These are phyloP conservation scores for Rhizopogon salebrosus DNA, from an alignment of 768 basidiomycete genomes.

Conservation along the genomic window DNA sequence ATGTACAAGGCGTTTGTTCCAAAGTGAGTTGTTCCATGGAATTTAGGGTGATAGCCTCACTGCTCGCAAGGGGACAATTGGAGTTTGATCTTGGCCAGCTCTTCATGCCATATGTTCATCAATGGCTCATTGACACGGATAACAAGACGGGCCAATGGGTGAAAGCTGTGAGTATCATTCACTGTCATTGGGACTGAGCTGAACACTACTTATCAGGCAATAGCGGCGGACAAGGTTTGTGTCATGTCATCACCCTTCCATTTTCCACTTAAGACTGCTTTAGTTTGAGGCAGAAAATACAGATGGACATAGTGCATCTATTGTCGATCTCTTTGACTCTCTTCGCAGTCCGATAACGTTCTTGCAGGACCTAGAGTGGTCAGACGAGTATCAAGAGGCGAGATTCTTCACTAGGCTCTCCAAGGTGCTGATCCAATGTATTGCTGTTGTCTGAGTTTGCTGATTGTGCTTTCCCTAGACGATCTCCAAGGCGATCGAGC, in stretches of 20 bases:
- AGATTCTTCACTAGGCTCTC: slow-evolving; percentile 85
- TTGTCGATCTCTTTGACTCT: slow-evolving; percentile 94
- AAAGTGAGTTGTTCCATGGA: slow-evolving; percentile 43
- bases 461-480: slow-evolving; percentile 45
- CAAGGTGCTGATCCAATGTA: slow-evolving; percentile 47
- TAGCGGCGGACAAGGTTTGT: slow-evolving; percentile 74
- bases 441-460: background rate
- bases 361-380: slow-evolving; percentile 87
- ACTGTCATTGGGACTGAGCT: slow-evolving; percentile 1
- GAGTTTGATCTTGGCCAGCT: slow-evolving; percentile 68
- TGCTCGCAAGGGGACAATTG: slow-evolving; percentile 40
- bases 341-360: slow-evolving; percentile 87
- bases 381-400: slow-evolving; percentile 83
- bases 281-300: slow-evolving; percentile 75
- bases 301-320: slow-evolving; percentile 92
- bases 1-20: slow-evolving; percentile 83
- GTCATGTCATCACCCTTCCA: background rate
- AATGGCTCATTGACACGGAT: slow-evolving; percentile 88
- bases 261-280: slow-evolving; percentile 3
- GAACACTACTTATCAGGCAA: slow-evolving; percentile 45
- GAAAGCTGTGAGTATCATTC: slow-evolving; percentile 58
- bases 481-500: slow-evolving; percentile 85
- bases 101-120: slow-evolving; percentile 84
- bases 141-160: slow-evolving; percentile 94
- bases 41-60: slow-evolving; percentile 4